A percentile compares a stretch with the other conserved stretches of the same genome.
These are phyloP conservation scores for Erysimum cheiranthoides DNA, from an alignment of 345 rosid species.

Conservation along the genomic window DNA sequence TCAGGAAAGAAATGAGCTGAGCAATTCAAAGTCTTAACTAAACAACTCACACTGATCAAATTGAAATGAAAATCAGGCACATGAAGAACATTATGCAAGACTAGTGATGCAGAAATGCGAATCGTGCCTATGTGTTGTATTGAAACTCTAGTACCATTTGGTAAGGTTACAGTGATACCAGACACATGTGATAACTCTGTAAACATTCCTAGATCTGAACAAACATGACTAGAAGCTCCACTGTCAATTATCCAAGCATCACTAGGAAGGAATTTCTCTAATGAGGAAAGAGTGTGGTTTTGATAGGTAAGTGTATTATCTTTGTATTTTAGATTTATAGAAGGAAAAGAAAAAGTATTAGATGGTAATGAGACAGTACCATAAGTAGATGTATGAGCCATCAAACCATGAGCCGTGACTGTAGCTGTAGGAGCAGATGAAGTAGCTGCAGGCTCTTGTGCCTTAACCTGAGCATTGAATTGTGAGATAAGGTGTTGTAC, in stretches of 20 bases:
- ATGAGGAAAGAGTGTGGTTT: not conserved
- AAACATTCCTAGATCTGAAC: not conserved
- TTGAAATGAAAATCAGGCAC: not conserved
- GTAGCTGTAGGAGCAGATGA: too few relatives aligned
- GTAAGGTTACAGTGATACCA: not conserved
- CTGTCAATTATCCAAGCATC: not conserved
- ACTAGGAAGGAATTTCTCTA: not conserved
- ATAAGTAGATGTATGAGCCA: too few relatives aligned
- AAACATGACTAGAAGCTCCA: not conserved
- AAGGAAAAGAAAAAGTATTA: too few relatives aligned
- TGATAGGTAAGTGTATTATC: not conserved
- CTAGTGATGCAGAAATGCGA: too few relatives aligned
- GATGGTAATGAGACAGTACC: too few relatives aligned
- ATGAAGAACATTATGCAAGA: not conserved
- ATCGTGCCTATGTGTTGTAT: too few relatives aligned
- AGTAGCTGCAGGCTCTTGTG: too few relatives aligned
- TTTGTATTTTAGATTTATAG: too few relatives aligned
- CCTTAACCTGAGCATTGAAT: too few relatives aligned
- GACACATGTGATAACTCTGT: fast-evolving
- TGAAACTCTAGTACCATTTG: not conserved
- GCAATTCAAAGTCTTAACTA: not conserved
- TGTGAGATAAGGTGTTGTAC: too few relatives aligned
- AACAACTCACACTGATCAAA: not conserved
- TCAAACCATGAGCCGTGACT: too few relatives aligned
- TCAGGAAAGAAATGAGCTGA: not conserved